Base-by-base conservation (phyloP, 352 stramenopile genomes). In the Phytophthora kernoviae region DNA sequence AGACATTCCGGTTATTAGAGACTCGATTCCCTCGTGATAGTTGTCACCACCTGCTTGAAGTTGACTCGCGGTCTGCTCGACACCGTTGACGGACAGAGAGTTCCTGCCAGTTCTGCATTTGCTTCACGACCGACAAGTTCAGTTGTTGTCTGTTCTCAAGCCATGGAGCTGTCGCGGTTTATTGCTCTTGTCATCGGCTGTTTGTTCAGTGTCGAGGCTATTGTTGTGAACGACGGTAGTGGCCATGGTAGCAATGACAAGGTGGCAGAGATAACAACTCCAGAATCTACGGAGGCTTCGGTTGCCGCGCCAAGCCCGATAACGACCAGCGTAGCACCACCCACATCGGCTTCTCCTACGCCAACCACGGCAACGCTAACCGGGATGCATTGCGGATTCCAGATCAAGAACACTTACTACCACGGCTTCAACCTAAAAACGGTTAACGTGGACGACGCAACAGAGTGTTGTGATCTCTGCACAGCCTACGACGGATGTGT, bases 351-450 rank as follows among this genome's bases (percentile, higher is more conserved):
- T 30, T 30, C 24, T 30, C 24, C 24, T 6, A 6, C 24, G 24
- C 24, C 24, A 30, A 50, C 42, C 0, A 33, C 40, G 4, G n/a
- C 46, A 11, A 14, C 52, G 11, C 18, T 46, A 14, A 39, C 46
- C 2, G 43, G 55, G 3, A 59, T 53, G 42, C 47, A 30, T 15
- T 81, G 72, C 41, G 53, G 52, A 10, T 33, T 52, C 11, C 65
- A 74, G 37, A 48, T 76, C 39, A 74, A 71, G 44, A 67, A 76
- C 56, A 68, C 73, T 22, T 71, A 70, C 40, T 78, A 68, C 53
- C 54, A 74, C 46, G 68, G 65, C 34, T 68, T 64, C 32, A 74
- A 81, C 41, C 59, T 81, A 10, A 18, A 60, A 17, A 70, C 56
- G 11, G 54, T 55, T 41, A 52, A 47, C 8, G 49, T 73, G 27